Evolutionary conservation across 1,284 basidiomycete genomes (phyloP), one percentile per base, ranked within the genome.

Genomic region (Tilletia caries): DNA sequence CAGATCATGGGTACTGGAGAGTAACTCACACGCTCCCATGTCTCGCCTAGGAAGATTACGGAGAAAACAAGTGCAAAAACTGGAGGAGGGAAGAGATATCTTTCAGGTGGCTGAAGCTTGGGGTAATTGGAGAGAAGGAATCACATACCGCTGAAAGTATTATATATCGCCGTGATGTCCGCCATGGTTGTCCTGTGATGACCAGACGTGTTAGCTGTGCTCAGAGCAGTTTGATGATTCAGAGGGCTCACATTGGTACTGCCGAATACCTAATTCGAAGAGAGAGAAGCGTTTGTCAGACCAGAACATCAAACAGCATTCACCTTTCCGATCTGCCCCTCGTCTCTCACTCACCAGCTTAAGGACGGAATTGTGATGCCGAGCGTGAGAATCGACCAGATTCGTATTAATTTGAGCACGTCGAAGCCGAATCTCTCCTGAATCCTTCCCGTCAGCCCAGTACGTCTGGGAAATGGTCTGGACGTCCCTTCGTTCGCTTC

Each of bases 141-240:
- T 1, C 6, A 4, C 58, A 32, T 29, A 62, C 58, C 58, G 34
- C 58, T 62, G 48, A 81, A 82, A 2, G 81, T 82, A 65, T 83
- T 83, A 75, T 83, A 83, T 66, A 83, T 81, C 43, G 80, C 74
- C 0, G 81, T 83, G 64, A 83, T 79, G 65, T 83, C 81, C 4
- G 79, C 80, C 82, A 83, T 83, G 54, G 74, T 76, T 18, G 82
- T 83, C 68, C 58, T 62, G 58, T 20, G 6, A 62, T 27, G 12
- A 15, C 29, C 27, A 50, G n/a, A 50, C 20, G 12, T 18, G 37
- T 41, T 2, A 41, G 37, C 37, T 15, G 37, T 41, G 37, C 15
- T 6, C 15, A 15, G 37, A 41, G 8, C 37, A 15, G 8, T 41
- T 15, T 41, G 37, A 15, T 41, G 37, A 15, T 10, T 41, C 37